A percentile compares a stretch with the other conserved stretches of the same genome.
Conservation (phyloP, 2,329 filamentous ascomycete species). For the Phialophora chinensis region DNA sequence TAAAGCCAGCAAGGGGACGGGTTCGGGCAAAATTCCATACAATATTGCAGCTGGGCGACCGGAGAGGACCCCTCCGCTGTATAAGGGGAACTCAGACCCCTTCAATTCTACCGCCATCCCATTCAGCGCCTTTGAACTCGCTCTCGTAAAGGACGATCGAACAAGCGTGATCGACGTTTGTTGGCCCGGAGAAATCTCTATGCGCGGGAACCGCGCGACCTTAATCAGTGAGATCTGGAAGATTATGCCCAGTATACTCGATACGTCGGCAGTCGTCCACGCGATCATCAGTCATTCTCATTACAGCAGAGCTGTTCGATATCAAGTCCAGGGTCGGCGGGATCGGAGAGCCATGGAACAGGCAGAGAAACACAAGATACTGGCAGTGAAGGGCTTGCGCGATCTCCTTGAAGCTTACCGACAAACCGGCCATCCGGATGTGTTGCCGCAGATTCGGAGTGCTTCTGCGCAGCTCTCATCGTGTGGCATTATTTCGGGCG, state of each 20-base stretch:
- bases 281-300: constrained; percentile 1
- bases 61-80: not conserved
- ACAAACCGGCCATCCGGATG: too few relatives aligned
- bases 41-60: not conserved
- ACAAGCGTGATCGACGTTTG: not conserved
- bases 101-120: constrained; percentile 4
- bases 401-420: too few relatives aligned
- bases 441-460: too few relatives aligned
- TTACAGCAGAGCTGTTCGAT: constrained; percentile 8
- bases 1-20: not conserved
- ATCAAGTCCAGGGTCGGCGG: not conserved
- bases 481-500: too few relatives aligned
- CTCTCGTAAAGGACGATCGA: constrained; percentile 1
- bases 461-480: too few relatives aligned
- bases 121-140: not conserved
- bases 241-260: constrained; percentile 11
- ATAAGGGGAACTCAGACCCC: constrained; percentile 14
- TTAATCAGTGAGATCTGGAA: not conserved
- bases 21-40: not conserved
- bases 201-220: not conserved
- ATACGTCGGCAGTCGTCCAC: not conserved
- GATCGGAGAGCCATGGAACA: not conserved
- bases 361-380: constrained; percentile 11
- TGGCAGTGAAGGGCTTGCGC: too few relatives aligned
- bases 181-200: constrained; percentile 1